Percentiles rank a stretch among this genome's conserved stretches.
Conservation (phyloP, 768 basidiomycete genomes). For the Calocybe gangraenosa region DNA sequence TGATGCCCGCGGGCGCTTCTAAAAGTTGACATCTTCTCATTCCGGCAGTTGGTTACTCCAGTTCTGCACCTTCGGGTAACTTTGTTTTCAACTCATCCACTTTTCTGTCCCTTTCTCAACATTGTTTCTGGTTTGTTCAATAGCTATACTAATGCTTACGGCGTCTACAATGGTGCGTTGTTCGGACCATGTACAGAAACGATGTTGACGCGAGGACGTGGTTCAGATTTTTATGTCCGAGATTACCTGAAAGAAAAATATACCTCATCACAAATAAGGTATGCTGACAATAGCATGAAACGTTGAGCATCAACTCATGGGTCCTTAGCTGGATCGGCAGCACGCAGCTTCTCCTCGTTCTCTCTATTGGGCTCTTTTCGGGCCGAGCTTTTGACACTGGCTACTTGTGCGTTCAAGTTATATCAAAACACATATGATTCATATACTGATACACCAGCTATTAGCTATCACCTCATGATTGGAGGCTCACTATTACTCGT, state of each 20-base stretch:
- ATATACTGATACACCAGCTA: background rate
- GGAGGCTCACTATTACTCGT: conserved; percentile 23
- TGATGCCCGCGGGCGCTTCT: background rate
- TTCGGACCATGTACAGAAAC: background rate
- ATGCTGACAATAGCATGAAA: background rate
- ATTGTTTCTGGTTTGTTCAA: background rate
- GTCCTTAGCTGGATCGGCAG: conserved; percentile 29
- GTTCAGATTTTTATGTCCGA: conserved; percentile 23
- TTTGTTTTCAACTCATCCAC: background rate
- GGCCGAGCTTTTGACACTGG: conserved; percentile 24
- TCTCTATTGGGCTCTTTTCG: conserved; percentile 21
- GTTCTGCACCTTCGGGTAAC: conserved; percentile 23
- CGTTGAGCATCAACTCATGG: background rate
- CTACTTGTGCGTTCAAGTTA: conserved; percentile 18
- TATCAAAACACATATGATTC: background rate
- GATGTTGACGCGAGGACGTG: background rate
- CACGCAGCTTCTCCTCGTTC: conserved; percentile 20
- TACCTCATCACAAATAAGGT: conserved; percentile 24
- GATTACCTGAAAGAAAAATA: conserved; percentile 17
- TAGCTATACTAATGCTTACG: conserved; percentile 22
- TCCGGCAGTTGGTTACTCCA: conserved; percentile 18
- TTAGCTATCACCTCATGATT: conserved; percentile 24
- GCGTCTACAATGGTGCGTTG: conserved; percentile 19
- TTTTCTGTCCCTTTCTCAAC: background rate
- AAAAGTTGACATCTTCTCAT: background rate